Evolutionary conservation across 495 filamentous ascomycete species (phyloP).

Genomic region (Bryoglossum gracile): DNA sequence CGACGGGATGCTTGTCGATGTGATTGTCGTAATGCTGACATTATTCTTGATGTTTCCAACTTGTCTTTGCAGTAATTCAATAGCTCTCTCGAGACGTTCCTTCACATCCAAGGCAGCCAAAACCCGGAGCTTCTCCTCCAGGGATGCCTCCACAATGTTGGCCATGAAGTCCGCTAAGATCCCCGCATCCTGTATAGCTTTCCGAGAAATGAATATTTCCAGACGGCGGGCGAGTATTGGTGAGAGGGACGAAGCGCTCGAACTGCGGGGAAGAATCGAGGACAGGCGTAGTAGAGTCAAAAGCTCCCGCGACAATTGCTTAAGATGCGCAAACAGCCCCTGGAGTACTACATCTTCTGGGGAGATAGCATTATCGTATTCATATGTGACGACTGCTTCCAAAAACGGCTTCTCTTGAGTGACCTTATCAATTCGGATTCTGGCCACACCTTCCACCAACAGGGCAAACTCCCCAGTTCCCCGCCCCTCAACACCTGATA

Average conservation of each 20-base stretch:
- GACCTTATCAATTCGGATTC: constrained; percentile 69
- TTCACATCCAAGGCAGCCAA: constrained; percentile 69
- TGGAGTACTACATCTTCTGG: constrained; percentile 49
- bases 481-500: constrained; percentile 74
- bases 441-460: constrained; percentile 74
- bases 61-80: constrained; percentile 73
- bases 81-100: constrained; percentile 67
- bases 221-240: constrained; percentile 78
- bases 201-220: constrained; percentile 74
- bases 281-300: constrained; percentile 71
- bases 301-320: constrained; percentile 75
- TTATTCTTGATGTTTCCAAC: constrained; percentile 74
- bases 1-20: constrained; percentile 49
- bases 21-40: constrained; percentile 68
- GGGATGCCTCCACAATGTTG: constrained; percentile 73
- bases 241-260: constrained; percentile 54
- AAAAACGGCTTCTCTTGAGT: constrained; percentile 76
- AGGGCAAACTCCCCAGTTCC: constrained; percentile 71
- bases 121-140: constrained; percentile 84
- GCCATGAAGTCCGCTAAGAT: constrained; percentile 94
- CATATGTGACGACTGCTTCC: constrained; percentile 60
- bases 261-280: constrained; percentile 58
- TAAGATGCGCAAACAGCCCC: constrained; percentile 69
- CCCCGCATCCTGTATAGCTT: constrained; percentile 71
- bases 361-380: constrained; percentile 35